Conservation (phyloP, 139 green algal species). For the Chlorella sp. region DNA sequence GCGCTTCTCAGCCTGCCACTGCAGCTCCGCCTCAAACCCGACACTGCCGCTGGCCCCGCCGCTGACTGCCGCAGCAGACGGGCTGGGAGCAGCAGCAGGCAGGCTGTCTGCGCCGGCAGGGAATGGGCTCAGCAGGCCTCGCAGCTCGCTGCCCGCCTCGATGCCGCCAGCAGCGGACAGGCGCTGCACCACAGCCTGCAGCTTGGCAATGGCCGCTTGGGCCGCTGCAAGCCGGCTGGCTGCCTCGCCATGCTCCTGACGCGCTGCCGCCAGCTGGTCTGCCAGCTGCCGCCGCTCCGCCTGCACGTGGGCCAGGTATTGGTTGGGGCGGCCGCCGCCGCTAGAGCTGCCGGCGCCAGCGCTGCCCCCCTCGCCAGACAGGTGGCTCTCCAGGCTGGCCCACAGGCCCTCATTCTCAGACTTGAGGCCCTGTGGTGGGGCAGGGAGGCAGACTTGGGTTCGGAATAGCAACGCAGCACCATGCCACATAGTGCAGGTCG, state of each 20-base stretch:
- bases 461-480: too few relatives aligned
- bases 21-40: not conserved
- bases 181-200: slow-evolving; percentile 16
- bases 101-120: not conserved
- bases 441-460: not conserved
- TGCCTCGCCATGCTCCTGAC: not conserved
- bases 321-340: slow-evolving; percentile 8
- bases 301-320: slow-evolving; percentile 11
- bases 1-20: slow-evolving; percentile 33
- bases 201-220: slow-evolving; percentile 1
- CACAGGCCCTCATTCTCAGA: slow-evolving; percentile 19
- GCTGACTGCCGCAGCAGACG: not conserved
- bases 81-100: not conserved
- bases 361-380: not conserved
- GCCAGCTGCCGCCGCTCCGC: slow-evolving; percentile 11
- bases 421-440: not conserved
- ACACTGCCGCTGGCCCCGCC: not conserved
- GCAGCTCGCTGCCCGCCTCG: not conserved
- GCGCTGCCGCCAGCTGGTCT: slow-evolving; percentile 7
- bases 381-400: slow-evolving; percentile 20
- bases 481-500: not conserved
- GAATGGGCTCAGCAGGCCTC: not conserved
- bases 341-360: too few relatives aligned
- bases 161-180: not conserved
- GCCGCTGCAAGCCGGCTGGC: slow-evolving; percentile 4